A percentile compares a stretch with the other conserved stretches of the same genome.
Conservation (phyloP, 2,329 filamentous ascomycete species). For the Xylaria sp. region DNA sequence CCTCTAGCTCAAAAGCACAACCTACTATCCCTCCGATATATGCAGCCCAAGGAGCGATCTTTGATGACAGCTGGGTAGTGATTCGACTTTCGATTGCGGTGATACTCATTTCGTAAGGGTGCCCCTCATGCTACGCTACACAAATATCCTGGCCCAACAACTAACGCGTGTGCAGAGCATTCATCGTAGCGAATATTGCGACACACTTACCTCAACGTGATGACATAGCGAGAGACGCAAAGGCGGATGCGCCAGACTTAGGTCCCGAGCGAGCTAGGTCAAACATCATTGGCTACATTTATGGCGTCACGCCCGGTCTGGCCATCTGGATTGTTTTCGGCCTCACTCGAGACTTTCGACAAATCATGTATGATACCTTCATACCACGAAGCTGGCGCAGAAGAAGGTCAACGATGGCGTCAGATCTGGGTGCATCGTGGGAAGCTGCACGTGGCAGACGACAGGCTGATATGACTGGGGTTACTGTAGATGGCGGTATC, state of each 20-base stretch:
- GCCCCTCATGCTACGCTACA: not conserved
- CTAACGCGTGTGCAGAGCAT: slow-evolving; percentile 32
- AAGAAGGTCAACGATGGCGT: not conserved
- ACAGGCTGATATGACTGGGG: slow-evolving; percentile 20
- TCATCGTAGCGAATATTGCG: slow-evolving; percentile 42
- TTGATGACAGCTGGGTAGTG: slow-evolving; percentile 44
- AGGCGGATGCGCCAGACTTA: slow-evolving; percentile 41
- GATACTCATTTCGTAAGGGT: slow-evolving; percentile 40
- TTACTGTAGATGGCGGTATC: slow-evolving; percentile 29
- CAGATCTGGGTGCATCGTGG: slow-evolving; percentile 13
- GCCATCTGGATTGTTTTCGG: slow-evolving; percentile 45
- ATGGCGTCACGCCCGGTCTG: slow-evolving; percentile 43
- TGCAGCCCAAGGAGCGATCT: slow-evolving; percentile 30
- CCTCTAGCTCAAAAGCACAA: slow-evolving; percentile 18
- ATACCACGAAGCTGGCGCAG: slow-evolving; percentile 37
- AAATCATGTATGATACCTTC: slow-evolving; percentile 42
- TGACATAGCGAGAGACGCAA: slow-evolving; percentile 38
- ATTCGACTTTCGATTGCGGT: slow-evolving; percentile 41
- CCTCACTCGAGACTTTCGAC: slow-evolving; percentile 40
- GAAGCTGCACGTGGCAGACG: slow-evolving; percentile 9
- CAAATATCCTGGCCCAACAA: not conserved
- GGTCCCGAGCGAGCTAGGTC: slow-evolving; percentile 39
- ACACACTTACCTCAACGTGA: slow-evolving; percentile 41
- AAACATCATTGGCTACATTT: slow-evolving; percentile 45
- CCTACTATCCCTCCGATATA: slow-evolving; percentile 23